Base-by-base conservation (phyloP, 2,329 filamentous ascomycete species). In the Stachybotrys elegans region DNA sequence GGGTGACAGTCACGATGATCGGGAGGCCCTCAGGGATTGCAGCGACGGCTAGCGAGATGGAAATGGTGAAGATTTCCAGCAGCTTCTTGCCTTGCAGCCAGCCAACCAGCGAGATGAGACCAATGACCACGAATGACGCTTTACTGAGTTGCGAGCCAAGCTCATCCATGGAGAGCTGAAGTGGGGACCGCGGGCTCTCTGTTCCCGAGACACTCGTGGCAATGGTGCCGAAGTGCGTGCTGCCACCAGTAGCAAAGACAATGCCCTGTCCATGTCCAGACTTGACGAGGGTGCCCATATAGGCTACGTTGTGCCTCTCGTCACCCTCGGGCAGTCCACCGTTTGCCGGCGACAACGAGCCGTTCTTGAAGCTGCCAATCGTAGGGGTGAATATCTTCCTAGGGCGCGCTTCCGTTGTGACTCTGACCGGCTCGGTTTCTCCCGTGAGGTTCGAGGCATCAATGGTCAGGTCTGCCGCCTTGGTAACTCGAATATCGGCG, bases 111-210 rank as follows among this genome's bases (percentile, higher is more conserved):
- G 95, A 92, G 57, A 98, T 98, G 43, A 98, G 75, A 3, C 79
- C 91, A 48, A 98, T 98, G 27, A 98, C 88, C 14, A 83, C 85
- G 61, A 98, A 97, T 0, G 93, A 98, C 60, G 95, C 88, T 65
- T 96, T 95, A 70, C 91, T 97, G 44, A 98, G 75, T 60, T 98
- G 92, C 43, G 94, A 91, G 22, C 93, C 93, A 3, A 98, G 79
- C n/a, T 89, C 83, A 63, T 98, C 93, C 94, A 98, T 98, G 16
- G 90, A 95, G 8, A 95, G 69, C 62, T 98, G 93, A 22, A 98
- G 73, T 8, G 93, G 93, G 4, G 93, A 98, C 35, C 93, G 79
- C 0, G 93, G 93, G 57, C 90, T 95, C 64, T 97, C 93, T 22
- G 95, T 98, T 49, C 93, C 88, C 40, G 92, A 90, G 21, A 98